Base-by-base conservation (phyloP, 164 flowering plant genomes). In the Brasenia schreberi region DNA sequence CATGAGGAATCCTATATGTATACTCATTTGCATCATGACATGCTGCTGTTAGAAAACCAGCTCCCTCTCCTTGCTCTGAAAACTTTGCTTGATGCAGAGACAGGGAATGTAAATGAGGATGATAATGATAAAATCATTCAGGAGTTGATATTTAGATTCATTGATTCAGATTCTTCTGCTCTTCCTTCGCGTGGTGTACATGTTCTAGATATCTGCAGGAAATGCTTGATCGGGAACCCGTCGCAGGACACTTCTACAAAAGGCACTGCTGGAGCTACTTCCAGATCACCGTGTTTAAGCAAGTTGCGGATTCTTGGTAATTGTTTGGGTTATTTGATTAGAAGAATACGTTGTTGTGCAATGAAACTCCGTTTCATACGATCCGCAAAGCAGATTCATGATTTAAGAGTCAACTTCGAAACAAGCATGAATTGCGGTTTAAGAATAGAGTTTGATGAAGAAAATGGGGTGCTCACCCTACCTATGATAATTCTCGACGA, bases 381-480 rank as follows among this genome's bases (percentile, higher is more conserved):
- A 4, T 71, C 77, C 0, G 72, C 85, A 3, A 72, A 68, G 61
- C 79, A 82, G 75, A 81, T 85, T 3, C 43, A 81, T 11, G 87
- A 83, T 64, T 82, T 83, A 0, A 87, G 90, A 23, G 79, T 85
- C 45, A 45, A 73, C 17, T 77, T 85, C 72, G 76, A 73, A 68
- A 74, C 64, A 19, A 79, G 81, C 27, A 71, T 63, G 58, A 74
- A 4, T 2, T 80, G 82, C 75, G 77, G 82, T 1, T 73, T 60
- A 62, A 86, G 80, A 74, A 77, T 83, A 18, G 73, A 78, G 0
- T 85, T 85, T 76, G 65, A 49, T 1, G 63, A 73, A 0, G 56
- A 5, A 49, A 5, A 49, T 49, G 87, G 90, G 0, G 77, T 78
- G 3, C 83, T 85, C 10, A 64, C 66, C 12, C 81, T 85, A 0